These are phyloP conservation scores for Pachysolen tannophilus DNA, from an alignment of 805 yeast species.

Conservation along the genomic window DNA sequence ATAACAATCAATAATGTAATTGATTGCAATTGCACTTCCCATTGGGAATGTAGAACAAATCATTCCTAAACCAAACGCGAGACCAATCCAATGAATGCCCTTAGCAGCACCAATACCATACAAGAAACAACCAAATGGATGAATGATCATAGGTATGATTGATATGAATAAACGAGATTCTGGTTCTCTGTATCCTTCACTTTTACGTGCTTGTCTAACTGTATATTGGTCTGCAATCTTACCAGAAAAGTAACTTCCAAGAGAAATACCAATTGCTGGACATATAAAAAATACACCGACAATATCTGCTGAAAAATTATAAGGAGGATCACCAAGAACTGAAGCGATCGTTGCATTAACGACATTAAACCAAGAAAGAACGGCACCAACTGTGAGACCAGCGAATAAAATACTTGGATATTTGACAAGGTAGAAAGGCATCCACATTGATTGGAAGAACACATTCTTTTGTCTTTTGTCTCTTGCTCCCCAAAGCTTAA, in stretches of 20 bases:
- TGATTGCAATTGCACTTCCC: slow-evolving; percentile 19
- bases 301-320: slow-evolving; percentile 16
- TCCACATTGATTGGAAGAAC: too few species aligned
- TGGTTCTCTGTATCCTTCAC: slow-evolving; percentile 12
- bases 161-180: slow-evolving; percentile 12
- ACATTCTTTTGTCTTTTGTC: too few species aligned
- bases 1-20: slow-evolving; percentile 20
- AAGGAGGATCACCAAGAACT: slow-evolving; percentile 18
- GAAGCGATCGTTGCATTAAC: too few species aligned
- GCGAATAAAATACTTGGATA: too few species aligned
- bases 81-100: slow-evolving; percentile 19
- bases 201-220: slow-evolving; percentile 9
- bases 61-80: slow-evolving; percentile 20
- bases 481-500: too few species aligned
- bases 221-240: slow-evolving; percentile 13
- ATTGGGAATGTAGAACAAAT: slow-evolving; percentile 18
- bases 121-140: slow-evolving; percentile 14
- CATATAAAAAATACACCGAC: slow-evolving; percentile 16
- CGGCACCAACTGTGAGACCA: too few species aligned
- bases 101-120: slow-evolving; percentile 20
- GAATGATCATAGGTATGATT: slow-evolving; percentile 11
- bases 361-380: too few species aligned
- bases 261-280: slow-evolving; percentile 13
- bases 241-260: slow-evolving; percentile 12
- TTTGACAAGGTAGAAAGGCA: too few species aligned